Base-by-base conservation (phyloP, 2,329 filamentous ascomycete species). In the Tolypocladium ovalisporum region DNA sequence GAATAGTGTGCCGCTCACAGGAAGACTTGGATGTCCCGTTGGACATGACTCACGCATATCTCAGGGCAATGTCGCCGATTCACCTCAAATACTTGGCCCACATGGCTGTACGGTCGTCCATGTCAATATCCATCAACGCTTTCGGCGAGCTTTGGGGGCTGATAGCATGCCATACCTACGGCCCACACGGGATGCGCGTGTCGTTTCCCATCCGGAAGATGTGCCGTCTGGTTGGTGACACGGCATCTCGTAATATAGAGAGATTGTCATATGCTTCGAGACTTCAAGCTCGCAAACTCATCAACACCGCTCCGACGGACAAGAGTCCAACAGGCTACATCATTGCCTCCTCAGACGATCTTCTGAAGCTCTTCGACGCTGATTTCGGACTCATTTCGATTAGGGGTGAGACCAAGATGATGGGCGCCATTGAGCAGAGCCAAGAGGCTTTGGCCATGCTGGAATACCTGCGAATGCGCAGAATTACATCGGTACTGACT, bases 161-260 rank as follows among this genome's bases (percentile, higher is more conserved):
- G 34, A 90, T 96, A 44, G 85, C 90, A 1, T 96, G 90, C 60
- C 91, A 96, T 67, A 83, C 87, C 0, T 96, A 96, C 64, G 90
- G 88, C 0, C 58, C 71, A 2, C 81, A 80, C 51, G 90, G 90
- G 4, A 95, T 94, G 89, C 81, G 91, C n/a, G 90, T 96, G 0
- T 89, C 89, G 0, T 96, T 96, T 65, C 90, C 91, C 0, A 91
- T 96, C 54, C 82, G 91, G 15, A 96, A 96, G 70, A 93, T 96
- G 86, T 96, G 91, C 69, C 85, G 90, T 6, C 75, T 96, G 5
- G 83, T 96, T 2, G 90, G 91, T 4, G 91, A 96, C 64, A 90
- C 86, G 0, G 89, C 90, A 0, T 95, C 89, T 0, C 79, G 89
- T 53, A 96, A 94, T 62, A 93, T 96, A 40, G 91, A 96, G 69